Evolutionary conservation across 345 rosid genomes (phyloP), one percentile per base, ranked within the genome.

Genomic region (Raphanus sativus): DNA sequence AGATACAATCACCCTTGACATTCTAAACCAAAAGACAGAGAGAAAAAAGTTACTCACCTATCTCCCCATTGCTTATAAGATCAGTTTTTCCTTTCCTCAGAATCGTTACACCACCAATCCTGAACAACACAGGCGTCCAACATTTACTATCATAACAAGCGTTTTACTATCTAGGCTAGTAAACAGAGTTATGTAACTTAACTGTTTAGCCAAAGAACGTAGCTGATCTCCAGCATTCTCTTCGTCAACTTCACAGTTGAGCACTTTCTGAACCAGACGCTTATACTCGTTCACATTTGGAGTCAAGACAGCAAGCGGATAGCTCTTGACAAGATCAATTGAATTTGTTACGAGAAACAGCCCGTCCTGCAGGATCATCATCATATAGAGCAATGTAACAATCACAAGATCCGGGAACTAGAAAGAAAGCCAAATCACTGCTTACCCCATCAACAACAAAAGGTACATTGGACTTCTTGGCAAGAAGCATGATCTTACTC

Each of bases 231-330:
- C 81, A 81, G 91, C 85, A 69, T 89, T 86, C 61, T 79, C 69
- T 71, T 91, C 93, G 45, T 79, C 79, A 25, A 89, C 91, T 70
- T 95, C 94, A 81, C 88, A 85, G 59, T 83, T 81, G 34, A 92
- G 84, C 6, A 89, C 90, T 84, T 86, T 92, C 78, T 86, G 87
- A 59, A 95, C 89, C 71, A 95, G 83, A 48, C 91, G 97, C 85
- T 95, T 95, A 83, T 89, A 92, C 85, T 95, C 98, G 50, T 89
- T 87, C 63, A 95, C 91, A 70, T 95, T 95, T 52, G 96, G 98
- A 69, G 97, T 95, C 68, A 95, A 81, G 64, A 89, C 89, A 81
- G 98, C 98, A 40, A 89, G 81, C 6, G 86, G 91, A 76, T 94
- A 90, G 64, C 87, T 86, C 2, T 87, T 85, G 74, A 95, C 88